phyloP scores from a whole-genome alignment of 73 alveolate species.

The Paramecium pentaurelia region DNA sequence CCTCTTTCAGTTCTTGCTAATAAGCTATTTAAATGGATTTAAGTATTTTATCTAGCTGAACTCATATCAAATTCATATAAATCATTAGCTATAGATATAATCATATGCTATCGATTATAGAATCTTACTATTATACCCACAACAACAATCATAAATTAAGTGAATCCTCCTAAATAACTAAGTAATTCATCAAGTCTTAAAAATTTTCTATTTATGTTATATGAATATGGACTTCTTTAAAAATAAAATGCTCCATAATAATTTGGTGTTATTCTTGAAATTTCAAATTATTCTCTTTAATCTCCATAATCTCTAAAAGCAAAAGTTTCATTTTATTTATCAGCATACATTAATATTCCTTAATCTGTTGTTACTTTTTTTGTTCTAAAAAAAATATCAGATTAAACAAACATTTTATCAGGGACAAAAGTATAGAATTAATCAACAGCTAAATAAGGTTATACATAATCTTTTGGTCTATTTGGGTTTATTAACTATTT shows the following conservation, averaged over 20 bases:
- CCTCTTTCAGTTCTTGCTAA: neutral
- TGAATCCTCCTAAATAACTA: conserved; percentile 38
- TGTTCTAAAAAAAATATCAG: neutral
- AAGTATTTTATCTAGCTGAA: neutral
- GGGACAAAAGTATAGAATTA: conserved; percentile 25
- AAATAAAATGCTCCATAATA: conserved; percentile 44
- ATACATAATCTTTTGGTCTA: neutral
- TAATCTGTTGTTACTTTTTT: neutral
- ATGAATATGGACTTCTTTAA: neutral
- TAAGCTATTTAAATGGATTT: neutral
- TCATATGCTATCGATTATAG: conserved; percentile 12
- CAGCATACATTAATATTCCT: conserved; percentile 4
- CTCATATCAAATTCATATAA: conserved; percentile 35
- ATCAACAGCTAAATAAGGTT: conserved; percentile 22
- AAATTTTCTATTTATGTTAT: neutral
- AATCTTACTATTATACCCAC: neutral
- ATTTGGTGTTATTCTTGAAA: neutral
- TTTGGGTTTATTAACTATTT: conserved; percentile 16
- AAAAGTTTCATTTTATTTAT: neutral
- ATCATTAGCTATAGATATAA: conserved; percentile 11
- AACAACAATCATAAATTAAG: conserved; percentile 23
- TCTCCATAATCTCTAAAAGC: conserved; percentile 9
- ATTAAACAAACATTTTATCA: neutral
- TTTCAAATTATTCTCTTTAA: conserved; percentile 2
- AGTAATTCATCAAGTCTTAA: conserved; percentile 21